These are phyloP conservation scores for Globisporangium nunn DNA, from an alignment of 352 stramenopile genomes.

Conservation along the genomic window DNA sequence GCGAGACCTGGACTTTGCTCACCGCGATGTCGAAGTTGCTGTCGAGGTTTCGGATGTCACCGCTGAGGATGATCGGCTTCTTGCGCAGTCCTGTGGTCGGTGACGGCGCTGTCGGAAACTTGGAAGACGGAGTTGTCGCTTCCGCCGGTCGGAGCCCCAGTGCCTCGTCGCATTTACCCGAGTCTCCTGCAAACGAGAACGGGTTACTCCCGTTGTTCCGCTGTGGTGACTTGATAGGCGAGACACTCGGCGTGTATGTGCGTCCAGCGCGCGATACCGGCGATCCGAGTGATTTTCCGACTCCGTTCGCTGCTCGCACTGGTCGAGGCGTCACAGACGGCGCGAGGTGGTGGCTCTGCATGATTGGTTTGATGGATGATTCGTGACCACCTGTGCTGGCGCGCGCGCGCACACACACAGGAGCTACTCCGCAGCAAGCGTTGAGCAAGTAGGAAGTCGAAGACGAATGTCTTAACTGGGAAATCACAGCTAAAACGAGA, in stretches of 20 bases:
- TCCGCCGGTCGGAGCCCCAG: constrained; percentile 22
- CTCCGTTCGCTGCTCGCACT: constrained; percentile 16
- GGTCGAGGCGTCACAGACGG: constrained; percentile 58
- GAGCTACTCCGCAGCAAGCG: no score
- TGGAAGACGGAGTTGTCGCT: constrained; percentile 3
- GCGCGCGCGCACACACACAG: no score
- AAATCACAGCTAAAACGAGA: no score
- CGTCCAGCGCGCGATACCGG: constrained; percentile 23
- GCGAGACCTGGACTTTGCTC: constrained; percentile 29
- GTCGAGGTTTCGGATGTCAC: constrained; percentile 67
- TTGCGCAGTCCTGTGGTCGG: constrained; percentile 22
- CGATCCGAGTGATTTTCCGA: constrained; percentile 6
- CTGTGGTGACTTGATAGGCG: constrained; percentile 31
- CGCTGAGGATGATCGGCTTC: constrained; percentile 55
- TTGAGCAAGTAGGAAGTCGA: no score
- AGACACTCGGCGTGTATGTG: constrained; percentile 41
- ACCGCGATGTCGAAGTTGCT: constrained; percentile 59
- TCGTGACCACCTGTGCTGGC: background rate
- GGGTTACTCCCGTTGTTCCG: constrained; percentile 2
- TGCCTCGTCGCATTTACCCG: constrained; percentile 8
- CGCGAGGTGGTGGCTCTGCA: constrained; percentile 33
- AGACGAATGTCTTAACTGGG: no score
- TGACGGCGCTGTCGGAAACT: background rate
- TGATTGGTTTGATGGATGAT: background rate
- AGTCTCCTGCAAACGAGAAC: constrained; percentile 8